Evolutionary conservation across 805 yeast species (phyloP).

Genomic region (Ogataea salicorniae): DNA sequence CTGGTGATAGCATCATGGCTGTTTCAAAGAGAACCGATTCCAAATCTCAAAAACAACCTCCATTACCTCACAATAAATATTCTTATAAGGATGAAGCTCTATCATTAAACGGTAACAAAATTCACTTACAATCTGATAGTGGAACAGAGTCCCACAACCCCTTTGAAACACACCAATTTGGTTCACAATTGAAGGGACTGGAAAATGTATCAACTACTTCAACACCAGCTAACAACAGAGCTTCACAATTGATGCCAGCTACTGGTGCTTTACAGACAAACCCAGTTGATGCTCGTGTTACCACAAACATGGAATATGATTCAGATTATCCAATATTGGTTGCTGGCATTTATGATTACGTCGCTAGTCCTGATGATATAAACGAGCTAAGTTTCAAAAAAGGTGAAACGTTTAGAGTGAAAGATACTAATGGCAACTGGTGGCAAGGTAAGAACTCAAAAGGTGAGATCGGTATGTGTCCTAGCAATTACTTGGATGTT

Average conservation of each 20-base stretch:
- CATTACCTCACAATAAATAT: slow-evolving; percentile 5
- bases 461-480: slow-evolving; percentile 95
- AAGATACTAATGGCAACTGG: slow-evolving; percentile 95
- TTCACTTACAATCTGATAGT: not conserved
- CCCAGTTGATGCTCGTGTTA: not conserved
- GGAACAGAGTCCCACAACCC: slow-evolving; percentile 13
- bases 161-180: slow-evolving; percentile 19
- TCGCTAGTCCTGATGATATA: slow-evolving; percentile 87
- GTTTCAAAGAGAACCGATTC: slow-evolving; percentile 7
- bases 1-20: slow-evolving; percentile 30
- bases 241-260: slow-evolving; percentile 14
- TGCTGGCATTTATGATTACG: slow-evolving; percentile 77
- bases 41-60: slow-evolving; percentile 3
- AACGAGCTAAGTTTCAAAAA: slow-evolving; percentile 87
- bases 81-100: slow-evolving; percentile 14
- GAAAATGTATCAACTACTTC: slow-evolving; percentile 28
- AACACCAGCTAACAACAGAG: slow-evolving; percentile 6
- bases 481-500: slow-evolving; percentile 86
- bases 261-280: no score
- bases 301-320: slow-evolving; percentile 7
- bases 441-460: slow-evolving; percentile 91
- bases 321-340: slow-evolving; percentile 75
- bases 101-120: no score
- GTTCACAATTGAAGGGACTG: slow-evolving; percentile 35
- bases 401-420: slow-evolving; percentile 87